Percentiles rank a stretch among this genome's conserved stretches.
Evolutionary conservation across 768 basidiomycete genomes (phyloP).

Genomic region (Podaxis sp.): DNA sequence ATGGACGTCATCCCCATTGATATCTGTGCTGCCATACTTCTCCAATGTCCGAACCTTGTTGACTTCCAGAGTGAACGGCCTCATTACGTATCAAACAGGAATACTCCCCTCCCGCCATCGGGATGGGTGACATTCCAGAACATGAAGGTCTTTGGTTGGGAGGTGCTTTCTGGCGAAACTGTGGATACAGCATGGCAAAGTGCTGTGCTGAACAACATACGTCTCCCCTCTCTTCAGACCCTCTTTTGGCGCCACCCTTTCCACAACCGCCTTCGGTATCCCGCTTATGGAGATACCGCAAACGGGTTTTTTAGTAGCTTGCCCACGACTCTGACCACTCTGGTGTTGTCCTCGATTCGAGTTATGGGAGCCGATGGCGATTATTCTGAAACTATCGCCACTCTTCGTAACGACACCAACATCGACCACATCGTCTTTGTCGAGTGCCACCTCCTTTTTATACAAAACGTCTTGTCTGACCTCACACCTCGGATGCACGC

Average conservation of each 20-base stretch:
- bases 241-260: background rate
- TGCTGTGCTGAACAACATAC: background rate
- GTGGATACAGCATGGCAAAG: background rate
- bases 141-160: background rate
- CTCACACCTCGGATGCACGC: background rate
- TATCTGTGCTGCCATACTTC: background rate
- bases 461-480: background rate
- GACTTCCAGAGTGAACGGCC: background rate
- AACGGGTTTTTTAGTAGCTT: background rate
- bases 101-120: conserved; percentile 9
- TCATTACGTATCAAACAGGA: background rate
- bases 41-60: background rate
- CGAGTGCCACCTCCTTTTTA: background rate
- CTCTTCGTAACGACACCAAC: background rate
- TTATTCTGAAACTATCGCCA: background rate
- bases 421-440: background rate
- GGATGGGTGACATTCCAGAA: background rate
- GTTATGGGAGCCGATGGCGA: background rate
- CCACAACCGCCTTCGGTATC: background rate
- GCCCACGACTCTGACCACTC: background rate
- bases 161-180: background rate
- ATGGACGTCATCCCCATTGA: background rate
- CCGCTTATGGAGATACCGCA: background rate
- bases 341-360: background rate
- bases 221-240: background rate